A percentile compares a stretch with the other conserved stretches of the same genome.
Conservation (phyloP, 2,329 filamentous ascomycete genomes). For the Coniella lustricola region DNA sequence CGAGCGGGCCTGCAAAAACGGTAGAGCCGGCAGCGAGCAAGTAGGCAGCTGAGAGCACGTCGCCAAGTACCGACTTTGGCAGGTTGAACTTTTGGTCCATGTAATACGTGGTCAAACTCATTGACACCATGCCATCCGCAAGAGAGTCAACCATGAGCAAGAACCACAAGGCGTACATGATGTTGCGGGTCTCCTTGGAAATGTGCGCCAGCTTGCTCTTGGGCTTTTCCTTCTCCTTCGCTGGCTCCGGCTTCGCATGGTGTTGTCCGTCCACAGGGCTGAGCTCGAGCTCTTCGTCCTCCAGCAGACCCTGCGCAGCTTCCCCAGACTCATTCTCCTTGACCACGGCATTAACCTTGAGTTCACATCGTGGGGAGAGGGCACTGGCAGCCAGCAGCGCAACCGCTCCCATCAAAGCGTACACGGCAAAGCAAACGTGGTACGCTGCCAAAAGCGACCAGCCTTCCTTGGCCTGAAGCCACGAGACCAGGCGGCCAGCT, state of each 20-base stretch:
- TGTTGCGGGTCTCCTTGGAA: conserved; percentile 46
- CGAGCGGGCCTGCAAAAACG: conserved; percentile 50
- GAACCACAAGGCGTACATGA: conserved; percentile 60
- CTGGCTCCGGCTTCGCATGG: conserved; percentile 14
- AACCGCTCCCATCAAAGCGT: conserved; percentile 45
- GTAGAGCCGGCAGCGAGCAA: conserved; percentile 47
- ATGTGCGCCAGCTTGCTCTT: conserved; percentile 43
- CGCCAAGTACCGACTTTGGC: conserved; percentile 50
- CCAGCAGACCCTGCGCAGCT: conserved; percentile 21
- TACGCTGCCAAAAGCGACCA: conserved; percentile 47
- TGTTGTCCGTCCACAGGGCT: conserved; percentile 10
- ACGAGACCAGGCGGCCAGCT: conserved; percentile 44
- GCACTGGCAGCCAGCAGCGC: conserved; percentile 40
- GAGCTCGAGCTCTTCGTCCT: conserved; percentile 15
- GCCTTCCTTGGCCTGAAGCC: conserved; percentile 34
- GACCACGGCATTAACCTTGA: conserved; percentile 24
- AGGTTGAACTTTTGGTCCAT: conserved; percentile 49
- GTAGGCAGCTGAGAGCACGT: conserved; percentile 48
- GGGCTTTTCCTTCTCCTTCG: conserved; percentile 18
- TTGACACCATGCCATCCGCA: conserved; percentile 58
- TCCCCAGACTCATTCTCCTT: conserved; percentile 16
- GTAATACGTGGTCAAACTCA: conserved; percentile 52
- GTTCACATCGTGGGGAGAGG: conserved; percentile 45
- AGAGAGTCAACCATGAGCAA: conserved; percentile 58
- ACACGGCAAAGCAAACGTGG: conserved; percentile 52